Base-by-base conservation (phyloP, 768 basidiomycete species). In the Suillus hirtellus region DNA sequence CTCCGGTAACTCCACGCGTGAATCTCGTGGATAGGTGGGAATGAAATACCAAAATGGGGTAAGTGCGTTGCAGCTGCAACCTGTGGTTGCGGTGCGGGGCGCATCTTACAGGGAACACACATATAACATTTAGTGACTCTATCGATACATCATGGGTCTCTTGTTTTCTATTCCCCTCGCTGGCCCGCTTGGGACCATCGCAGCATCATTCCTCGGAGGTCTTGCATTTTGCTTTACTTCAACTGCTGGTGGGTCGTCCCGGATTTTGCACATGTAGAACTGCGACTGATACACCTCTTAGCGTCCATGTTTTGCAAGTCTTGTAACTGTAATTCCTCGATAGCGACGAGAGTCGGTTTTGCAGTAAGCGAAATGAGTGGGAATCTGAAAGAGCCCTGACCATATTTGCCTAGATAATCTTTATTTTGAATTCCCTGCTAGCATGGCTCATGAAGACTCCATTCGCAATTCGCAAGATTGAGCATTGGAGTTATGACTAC, bases 241-340 rank as follows among this genome's bases (percentile, higher is more conserved):
- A 44, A 92, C 88, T 50, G 92, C 92, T 70, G 92, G 92, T 88
- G 64, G 65, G 82, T 49, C n/a, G 63, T 53, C 47, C 24, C 40
- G 64, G 8, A 54, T 49, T 31, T 0, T n/a, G 9, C 64, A 67
- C 66, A 67, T 14, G 66, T 70, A 55, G 3, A 12, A 0, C 42
- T 35, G 63, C 67, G 56, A 66, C 59, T 2, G 38, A 38, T 7
- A 14, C 14, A 47, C 38, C 42, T 46, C 15, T 69, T 77, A 88
- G 95, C 96, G 4, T 95, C 93, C 42, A 95, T 96, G 86, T 93
- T 97, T 80, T 95, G 89, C 84, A 98, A 97, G 81, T 95, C 92
- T 38, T 99, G 96, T 77, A 99, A 99, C 74, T 99, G 97, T 79
- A 98, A 99, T 74, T 96, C 95, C 10, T 96, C 95, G 0, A 98